A percentile compares a stretch with the other conserved stretches of the same genome.
phyloP scores from a whole-genome alignment of 2,329 filamentous ascomycete species.

The Pyrenochaeta sp. region DNA sequence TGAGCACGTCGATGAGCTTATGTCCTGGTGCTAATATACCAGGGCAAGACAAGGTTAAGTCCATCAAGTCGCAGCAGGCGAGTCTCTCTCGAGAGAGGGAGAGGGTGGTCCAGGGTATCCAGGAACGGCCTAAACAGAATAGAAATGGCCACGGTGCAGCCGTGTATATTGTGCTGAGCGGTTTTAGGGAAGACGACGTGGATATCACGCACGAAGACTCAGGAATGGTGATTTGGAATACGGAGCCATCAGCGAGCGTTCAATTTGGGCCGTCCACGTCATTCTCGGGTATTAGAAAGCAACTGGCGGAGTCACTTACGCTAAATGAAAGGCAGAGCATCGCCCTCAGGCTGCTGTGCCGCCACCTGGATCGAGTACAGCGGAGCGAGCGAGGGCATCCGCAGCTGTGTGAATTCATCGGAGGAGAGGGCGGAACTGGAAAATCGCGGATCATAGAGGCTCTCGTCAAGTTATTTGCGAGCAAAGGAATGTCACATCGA shows the following conservation, averaged over 20 bases:
- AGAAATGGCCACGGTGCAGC: background rate
- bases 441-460: slow-evolving; percentile 3
- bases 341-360: background rate
- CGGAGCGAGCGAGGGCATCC: background rate
- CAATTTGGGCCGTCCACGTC: background rate
- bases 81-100: background rate
- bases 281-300: background rate
- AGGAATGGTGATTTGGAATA: no score
- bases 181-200: background rate
- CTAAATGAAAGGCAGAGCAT: slow-evolving; percentile 1
- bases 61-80: slow-evolving; percentile 1
- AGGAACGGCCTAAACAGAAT: background rate
- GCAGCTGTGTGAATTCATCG: slow-evolving; percentile 2
- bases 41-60: slow-evolving; percentile 1
- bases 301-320: background rate
- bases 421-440: slow-evolving; percentile 2
- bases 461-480: background rate
- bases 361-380: slow-evolving; percentile 1
- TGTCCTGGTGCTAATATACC: background rate
- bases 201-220: background rate
- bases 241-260: background rate
- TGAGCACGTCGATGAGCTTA: background rate
- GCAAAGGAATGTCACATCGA: slow-evolving; percentile 1
- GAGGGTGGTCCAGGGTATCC: slow-evolving; percentile 1
- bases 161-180: background rate